Base-by-base conservation (phyloP, 208 protist species). In the Novymonas esmeraldas region DNA sequence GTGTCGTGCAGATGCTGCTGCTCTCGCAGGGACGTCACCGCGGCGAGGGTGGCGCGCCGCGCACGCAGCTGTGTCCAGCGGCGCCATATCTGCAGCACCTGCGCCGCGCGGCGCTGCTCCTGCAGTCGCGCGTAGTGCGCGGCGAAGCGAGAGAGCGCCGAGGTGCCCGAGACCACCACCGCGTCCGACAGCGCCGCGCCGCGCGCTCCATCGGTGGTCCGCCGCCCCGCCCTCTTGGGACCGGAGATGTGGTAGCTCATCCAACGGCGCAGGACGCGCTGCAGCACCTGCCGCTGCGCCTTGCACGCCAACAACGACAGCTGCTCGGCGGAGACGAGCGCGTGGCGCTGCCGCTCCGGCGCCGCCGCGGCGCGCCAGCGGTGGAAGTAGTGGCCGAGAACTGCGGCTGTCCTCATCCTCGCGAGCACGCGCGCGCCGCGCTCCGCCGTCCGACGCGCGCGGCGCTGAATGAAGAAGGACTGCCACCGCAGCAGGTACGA, bases 401-500 rank as follows among this genome's bases (percentile, higher is more conserved):
- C 1, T 0, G 64, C 16, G 7, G 22, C 60, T 13, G 63, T 52
- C 2, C 64, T 73, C 29, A 78, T 57, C 10, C 39, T 41, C 31
- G 42, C n/a, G 34, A 93, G 24, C 33, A 74, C 69, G 6, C 13
- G 45, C 18, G 73, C 73, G 29, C 78, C 59, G 6, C 31, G 6
- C 26, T 28, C 16, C 11, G 65, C 58, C 11, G 48, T 69, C 3
- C 57, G 66, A 1, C n/a, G 36, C 18, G 82, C 10, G 1, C 64
- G 71, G 26, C 59, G 64, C 13, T 38, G 38, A 14, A 76, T 56
- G 10, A 81, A 28, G 16, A 56, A 54, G 0, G 64, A n/a, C 63
- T 79, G 70, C 84, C 87, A 93, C 18, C 77, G 76, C 31, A 72
- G 28, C 22, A 90, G 72, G 45, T 75, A 45, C 13, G 11, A 33